phyloP scores from a whole-genome alignment of 1,284 basidiomycete genomes.

The Heterobasidion irregulare region DNA sequence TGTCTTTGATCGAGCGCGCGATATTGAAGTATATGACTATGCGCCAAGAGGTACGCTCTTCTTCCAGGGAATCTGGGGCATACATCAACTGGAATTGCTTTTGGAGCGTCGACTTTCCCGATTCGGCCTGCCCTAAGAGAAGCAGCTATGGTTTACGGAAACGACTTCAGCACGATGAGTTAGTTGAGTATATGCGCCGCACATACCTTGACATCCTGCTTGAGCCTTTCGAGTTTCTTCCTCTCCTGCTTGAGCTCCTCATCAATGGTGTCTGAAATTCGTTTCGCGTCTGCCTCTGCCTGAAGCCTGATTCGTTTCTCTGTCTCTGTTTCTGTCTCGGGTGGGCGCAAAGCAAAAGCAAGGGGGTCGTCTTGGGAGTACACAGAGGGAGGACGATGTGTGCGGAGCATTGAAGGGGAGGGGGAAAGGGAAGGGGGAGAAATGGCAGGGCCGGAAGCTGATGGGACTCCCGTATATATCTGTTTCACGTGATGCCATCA shows the following conservation, averaged over 20 bases:
- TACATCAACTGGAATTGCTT: slow-evolving; percentile 86
- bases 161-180: slow-evolving; percentile 11
- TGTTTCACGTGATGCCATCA: background rate
- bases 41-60: slow-evolving; percentile 73
- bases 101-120: slow-evolving; percentile 74
- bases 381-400: slow-evolving; percentile 38
- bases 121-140: slow-evolving; percentile 75
- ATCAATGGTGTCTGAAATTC: slow-evolving; percentile 71
- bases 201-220: slow-evolving; percentile 66
- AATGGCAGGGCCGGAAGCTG: slow-evolving; percentile 9
- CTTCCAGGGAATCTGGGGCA: slow-evolving; percentile 65
- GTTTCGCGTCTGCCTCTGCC: slow-evolving; percentile 63
- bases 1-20: slow-evolving; percentile 67
- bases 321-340: slow-evolving; percentile 53
- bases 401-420: slow-evolving; percentile 21
- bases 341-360: slow-evolving; percentile 55
- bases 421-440: slow-evolving; percentile 10
- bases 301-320: slow-evolving; percentile 53
- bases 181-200: background rate
- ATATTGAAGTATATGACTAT: slow-evolving; percentile 81
- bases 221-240: slow-evolving; percentile 51
- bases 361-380: slow-evolving; percentile 72
- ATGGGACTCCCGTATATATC: background rate
- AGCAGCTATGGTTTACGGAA: slow-evolving; percentile 41
- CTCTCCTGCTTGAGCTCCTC: slow-evolving; percentile 65